These are phyloP conservation scores for Candida awuae DNA, from an alignment of 805 yeast genomes.

Conservation along the genomic window DNA sequence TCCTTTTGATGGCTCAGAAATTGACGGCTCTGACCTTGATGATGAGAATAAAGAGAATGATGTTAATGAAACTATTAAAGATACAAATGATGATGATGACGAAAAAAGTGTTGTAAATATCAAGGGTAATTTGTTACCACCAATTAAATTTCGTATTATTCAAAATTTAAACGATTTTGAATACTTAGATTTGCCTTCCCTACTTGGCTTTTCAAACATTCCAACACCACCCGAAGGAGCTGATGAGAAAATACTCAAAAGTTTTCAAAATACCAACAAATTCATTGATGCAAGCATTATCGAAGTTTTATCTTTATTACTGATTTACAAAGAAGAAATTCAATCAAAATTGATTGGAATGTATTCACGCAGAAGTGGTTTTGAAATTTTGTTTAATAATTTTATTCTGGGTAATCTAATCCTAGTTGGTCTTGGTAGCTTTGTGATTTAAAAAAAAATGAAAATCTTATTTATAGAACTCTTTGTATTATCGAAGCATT, in stretches of 20 bases:
- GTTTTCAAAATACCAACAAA: constrained; percentile 25
- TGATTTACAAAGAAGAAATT: constrained; percentile 28
- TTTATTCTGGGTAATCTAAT: constrained; percentile 30
- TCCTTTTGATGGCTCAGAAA: constrained; percentile 25
- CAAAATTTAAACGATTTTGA: constrained; percentile 38
- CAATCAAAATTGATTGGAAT: constrained; percentile 24
- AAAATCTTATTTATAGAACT: too few relatives aligned
- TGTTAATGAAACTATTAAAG: not conserved
- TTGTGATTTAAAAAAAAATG: constrained; percentile 22
- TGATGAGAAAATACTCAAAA: constrained; percentile 13
- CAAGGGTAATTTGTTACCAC: constrained; percentile 21
- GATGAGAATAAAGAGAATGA: constrained; percentile 9
- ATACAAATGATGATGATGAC: constrained; percentile 20
- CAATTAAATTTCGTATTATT: constrained; percentile 37
- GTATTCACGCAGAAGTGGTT: constrained; percentile 26
- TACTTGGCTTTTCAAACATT: constrained; percentile 18
- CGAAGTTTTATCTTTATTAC: constrained; percentile 24
- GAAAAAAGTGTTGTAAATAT: constrained; percentile 16
- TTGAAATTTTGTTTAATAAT: constrained; percentile 34
- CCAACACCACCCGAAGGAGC: constrained; percentile 5
- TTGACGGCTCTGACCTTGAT: constrained; percentile 2
- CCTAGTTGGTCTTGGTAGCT: constrained; percentile 32
- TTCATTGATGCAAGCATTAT: constrained; percentile 23
- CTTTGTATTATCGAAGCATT: too few relatives aligned
- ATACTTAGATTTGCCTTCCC: constrained; percentile 26